Evolutionary conservation across 2,329 filamentous ascomycete species (phyloP).

Genomic region (Clonostachys rhizophaga): DNA sequence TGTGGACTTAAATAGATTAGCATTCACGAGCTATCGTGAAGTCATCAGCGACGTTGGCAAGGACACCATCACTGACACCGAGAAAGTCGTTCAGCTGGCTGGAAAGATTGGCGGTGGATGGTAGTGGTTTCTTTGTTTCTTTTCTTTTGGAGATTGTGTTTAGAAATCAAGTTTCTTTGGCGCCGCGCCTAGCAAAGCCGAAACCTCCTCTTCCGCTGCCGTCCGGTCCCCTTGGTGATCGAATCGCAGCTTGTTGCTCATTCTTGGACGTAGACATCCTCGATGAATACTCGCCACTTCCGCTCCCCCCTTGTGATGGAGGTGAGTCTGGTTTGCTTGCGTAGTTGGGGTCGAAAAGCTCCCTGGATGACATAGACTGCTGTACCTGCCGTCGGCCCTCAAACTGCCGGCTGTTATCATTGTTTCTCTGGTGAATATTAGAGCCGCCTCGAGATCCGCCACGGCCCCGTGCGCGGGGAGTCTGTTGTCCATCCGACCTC

Average conservation of each 20-base stretch:
- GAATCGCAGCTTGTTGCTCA: conserved; percentile 63
- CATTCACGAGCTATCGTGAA: conserved; percentile 83
- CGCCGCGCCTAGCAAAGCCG: conserved; percentile 66
- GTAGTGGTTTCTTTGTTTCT: conserved; percentile 40
- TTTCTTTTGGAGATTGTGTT: conserved; percentile 10
- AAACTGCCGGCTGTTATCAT: conserved; percentile 17
- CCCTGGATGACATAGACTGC: conserved; percentile 33
- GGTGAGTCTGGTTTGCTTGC: conserved; percentile 56
- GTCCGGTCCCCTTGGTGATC: conserved; percentile 75
- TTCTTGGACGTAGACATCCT: conserved; percentile 39
- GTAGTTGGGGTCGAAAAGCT: conserved; percentile 77
- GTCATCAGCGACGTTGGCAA: conserved; percentile 96
- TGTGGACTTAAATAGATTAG: conserved; percentile 66
- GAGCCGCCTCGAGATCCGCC: conserved; percentile 17
- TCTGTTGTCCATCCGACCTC: conserved; percentile 21
- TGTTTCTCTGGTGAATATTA: conserved; percentile 20
- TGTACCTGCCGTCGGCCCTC: conserved; percentile 18
- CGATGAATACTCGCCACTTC: conserved; percentile 29
- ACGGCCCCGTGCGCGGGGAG: conserved; percentile 38
- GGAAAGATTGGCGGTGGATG: conserved; percentile 91
- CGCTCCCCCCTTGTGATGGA: conserved; percentile 29
- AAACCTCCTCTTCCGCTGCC: conserved; percentile 72
- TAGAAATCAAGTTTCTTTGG: conserved; percentile 23
- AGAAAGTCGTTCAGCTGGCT: conserved; percentile 82
- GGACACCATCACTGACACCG: conserved; percentile 59